phyloP scores from a whole-genome alignment of 192 early-diverging fungal species.

The Coemansia sp. region DNA sequence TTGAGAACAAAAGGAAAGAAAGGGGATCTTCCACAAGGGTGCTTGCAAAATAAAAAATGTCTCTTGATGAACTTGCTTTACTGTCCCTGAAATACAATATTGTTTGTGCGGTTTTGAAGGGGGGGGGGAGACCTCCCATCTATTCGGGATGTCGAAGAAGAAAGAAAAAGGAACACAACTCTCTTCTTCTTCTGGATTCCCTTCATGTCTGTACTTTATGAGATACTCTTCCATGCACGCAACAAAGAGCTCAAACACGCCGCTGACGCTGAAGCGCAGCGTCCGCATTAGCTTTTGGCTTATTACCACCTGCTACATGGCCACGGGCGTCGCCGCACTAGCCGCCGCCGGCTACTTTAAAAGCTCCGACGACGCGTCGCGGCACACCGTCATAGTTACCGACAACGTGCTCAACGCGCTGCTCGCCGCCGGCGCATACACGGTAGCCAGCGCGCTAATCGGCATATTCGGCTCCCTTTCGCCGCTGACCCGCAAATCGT shows the following conservation, averaged over 20 bases:
- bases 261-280: slow-evolving; percentile 21
- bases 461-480: slow-evolving; percentile 29
- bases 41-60: too few relatives aligned
- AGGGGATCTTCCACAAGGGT: too few relatives aligned
- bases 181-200: not conserved
- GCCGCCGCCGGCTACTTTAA: slow-evolving; percentile 27
- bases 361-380: slow-evolving; percentile 10
- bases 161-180: too few relatives aligned
- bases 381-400: slow-evolving; percentile 29
- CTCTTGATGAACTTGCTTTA: too few relatives aligned
- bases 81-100: too few relatives aligned
- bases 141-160: too few relatives aligned
- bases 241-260: slow-evolving; percentile 7
- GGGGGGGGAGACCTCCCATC: too few relatives aligned
- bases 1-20: too few relatives aligned
- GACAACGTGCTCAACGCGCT: slow-evolving; percentile 25
- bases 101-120: too few relatives aligned
- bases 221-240: too few relatives aligned
- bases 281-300: slow-evolving; percentile 17
- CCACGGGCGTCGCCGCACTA: slow-evolving; percentile 26
- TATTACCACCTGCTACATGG: slow-evolving; percentile 24
- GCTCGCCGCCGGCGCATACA: slow-evolving; percentile 25
- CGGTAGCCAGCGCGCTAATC: slow-evolving; percentile 11
- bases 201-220: too few relatives aligned
- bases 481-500: slow-evolving; percentile 34